These are phyloP conservation scores for Ascoidea tarda DNA, from an alignment of 805 yeast species.

Conservation along the genomic window DNA sequence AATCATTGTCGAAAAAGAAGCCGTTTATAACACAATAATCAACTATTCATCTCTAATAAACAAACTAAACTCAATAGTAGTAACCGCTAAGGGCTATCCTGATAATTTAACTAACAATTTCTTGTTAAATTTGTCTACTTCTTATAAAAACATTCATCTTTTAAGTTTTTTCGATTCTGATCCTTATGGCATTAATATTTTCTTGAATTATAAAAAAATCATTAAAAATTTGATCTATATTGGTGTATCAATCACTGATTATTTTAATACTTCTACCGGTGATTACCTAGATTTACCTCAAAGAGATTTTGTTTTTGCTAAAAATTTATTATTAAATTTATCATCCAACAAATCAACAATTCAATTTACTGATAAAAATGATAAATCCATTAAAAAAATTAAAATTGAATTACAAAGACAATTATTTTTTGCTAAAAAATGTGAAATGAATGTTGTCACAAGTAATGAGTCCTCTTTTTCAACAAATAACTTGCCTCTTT, in stretches of 20 bases:
- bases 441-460: slow-evolving; percentile 34
- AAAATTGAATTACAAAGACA: slow-evolving; percentile 43
- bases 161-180: slow-evolving; percentile 48
- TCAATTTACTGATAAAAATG: neutral
- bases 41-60: slow-evolving; percentile 1
- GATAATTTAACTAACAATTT: slow-evolving; percentile 40
- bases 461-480: no score
- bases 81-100: slow-evolving; percentile 65
- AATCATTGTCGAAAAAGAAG: neutral
- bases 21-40: neutral
- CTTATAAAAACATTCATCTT: slow-evolving; percentile 15
- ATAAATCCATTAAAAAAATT: slow-evolving; percentile 2
- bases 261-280: neutral
- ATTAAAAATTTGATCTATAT: slow-evolving; percentile 9
- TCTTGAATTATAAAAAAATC: slow-evolving; percentile 22
- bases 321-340: slow-evolving; percentile 12
- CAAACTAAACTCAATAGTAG: slow-evolving; percentile 16
- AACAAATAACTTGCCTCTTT: no score
- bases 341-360: neutral
- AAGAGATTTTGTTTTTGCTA: slow-evolving; percentile 18
- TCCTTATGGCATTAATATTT: slow-evolving; percentile 51
- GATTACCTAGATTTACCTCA: slow-evolving; percentile 11
- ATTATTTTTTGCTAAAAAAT: slow-evolving; percentile 36
- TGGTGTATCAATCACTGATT: slow-evolving; percentile 12
- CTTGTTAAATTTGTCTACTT: slow-evolving; percentile 16